Base-by-base conservation (phyloP, 306 rosid species). In the Sophora flavescens region DNA sequence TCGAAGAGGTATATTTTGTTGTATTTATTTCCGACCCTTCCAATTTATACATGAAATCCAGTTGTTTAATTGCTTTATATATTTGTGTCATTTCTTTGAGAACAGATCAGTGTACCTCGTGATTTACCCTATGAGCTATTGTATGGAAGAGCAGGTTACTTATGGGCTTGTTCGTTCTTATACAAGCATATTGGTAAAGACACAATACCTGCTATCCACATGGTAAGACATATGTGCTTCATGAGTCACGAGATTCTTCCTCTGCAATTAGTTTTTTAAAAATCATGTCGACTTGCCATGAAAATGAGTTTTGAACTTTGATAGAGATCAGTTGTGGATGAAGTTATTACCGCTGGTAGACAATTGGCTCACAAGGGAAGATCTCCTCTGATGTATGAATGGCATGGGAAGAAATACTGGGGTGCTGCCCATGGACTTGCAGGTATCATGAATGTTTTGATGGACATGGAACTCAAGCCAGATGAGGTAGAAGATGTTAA, bases 381-480 rank as follows among this genome's bases (percentile, higher is more conserved):
- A 78, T 87, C 89, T 65, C 89, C 93, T 36, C 74, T 93, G 86
- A 93, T 89, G 94, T 90, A 88, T 60, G 94, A 93, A 84, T 91
- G 97, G 98, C 98, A 83, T 70, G 98, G 93, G 77, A 93, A 90
- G 93, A 90, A 87, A 78, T 93, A 93, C 80, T 91, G 97, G 96
- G 98, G 96, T 77, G 94, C 97, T 74, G 97, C 97, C 65, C 96
- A 91, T 82, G 98, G 98, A 69, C 87, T 91, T n/a, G 90, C 89
- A 2, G 97, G 98, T 59, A 84, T 93, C 52, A 85, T 93, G 90
- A 72, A 86, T 72, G 96, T 88, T 81, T 86, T 93, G 81, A 87
- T 93, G 98, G 82, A 88, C 82, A 76, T 86, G 87, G 90, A 86
- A 77, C 89, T 93, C 59, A 87, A 86, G 83, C 88, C 91, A 69